Evolutionary conservation across 2,329 filamentous ascomycete species (phyloP), one percentile per base, ranked within the genome.

Genomic region (Phialocephala subalpina): DNA sequence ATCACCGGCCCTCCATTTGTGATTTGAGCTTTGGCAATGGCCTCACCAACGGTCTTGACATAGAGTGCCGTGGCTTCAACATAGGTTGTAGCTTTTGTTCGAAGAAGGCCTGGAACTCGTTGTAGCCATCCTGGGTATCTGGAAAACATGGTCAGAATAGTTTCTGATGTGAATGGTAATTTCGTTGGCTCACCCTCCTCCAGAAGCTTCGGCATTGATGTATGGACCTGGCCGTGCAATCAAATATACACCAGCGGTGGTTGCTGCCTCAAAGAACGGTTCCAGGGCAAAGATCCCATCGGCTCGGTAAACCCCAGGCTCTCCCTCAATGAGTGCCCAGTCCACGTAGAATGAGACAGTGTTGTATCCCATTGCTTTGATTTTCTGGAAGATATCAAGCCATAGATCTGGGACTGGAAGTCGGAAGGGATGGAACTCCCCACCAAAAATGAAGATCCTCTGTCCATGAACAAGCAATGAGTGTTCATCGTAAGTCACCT

Each of bases 341-440:
- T 93, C 85, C 9, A 89, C 82, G 73, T 94, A 94, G 76, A 94
- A 92, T 0, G 90, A 92, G 1, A 93, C 90, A 58, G 87, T 85
- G 71, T 91, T 94, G 79, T 92, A 94, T 0, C 92, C 92, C 3
- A 93, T 79, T 0, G 91, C 90, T 77, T 91, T 93, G 77, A 94
- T 88, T 78, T 96, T 96, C 73, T 95, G 90, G 72, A 96, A 89
- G 2, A 94, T 74, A 68, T 94, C 92, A 8, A 91, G 81, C 81
- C 89, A 88, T 2, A 90, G 79, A 20, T 80, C 79, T 3, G 86
- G 82, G 2, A 90, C 86, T 0, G 87, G 87, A 1, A 90, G 77
- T 72, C 85, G 58, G 22, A 60, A 60, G 11, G 58, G 29, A 49
- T 60, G 58, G 18, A 60, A 49, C 35, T 60, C 92, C 45, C 88